phyloP scores from a whole-genome alignment of 192 early-diverging fungal species.

The Coemansia sp. region DNA sequence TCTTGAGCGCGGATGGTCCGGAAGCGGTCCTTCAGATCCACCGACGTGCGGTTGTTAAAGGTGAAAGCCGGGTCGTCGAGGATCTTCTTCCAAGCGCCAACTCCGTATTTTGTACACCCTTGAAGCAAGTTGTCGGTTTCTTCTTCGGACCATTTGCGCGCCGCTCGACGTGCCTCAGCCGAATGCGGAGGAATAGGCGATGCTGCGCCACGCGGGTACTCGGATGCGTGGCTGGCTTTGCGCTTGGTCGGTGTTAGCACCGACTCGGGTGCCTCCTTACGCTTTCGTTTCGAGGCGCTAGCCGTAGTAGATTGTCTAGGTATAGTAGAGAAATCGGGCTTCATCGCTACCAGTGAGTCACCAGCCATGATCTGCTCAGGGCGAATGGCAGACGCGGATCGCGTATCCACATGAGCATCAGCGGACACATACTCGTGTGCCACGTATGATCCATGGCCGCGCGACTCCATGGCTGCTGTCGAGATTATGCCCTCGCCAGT shows the following conservation, averaged over 20 bases:
- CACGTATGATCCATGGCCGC: background rate
- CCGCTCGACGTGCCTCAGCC: conserved; percentile 37
- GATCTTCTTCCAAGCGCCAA: conserved; percentile 58
- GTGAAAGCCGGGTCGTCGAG: conserved; percentile 46
- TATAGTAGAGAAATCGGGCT: background rate
- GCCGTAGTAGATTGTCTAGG: background rate
- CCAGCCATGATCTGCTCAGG: conserved; percentile 26
- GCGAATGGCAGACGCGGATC: conserved; percentile 15
- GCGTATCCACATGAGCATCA: conserved; percentile 4
- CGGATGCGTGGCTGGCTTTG: conserved; percentile 30
- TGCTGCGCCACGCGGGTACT: conserved; percentile 6
- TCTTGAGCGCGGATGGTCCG: conserved; percentile 55
- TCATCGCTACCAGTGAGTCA: conserved; percentile 6
- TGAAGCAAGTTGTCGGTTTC: conserved; percentile 47
- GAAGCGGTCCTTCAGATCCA: conserved; percentile 56
- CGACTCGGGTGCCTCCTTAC: conserved; percentile 12
- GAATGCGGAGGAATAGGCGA: background rate
- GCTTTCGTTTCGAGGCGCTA: conserved; percentile 42
- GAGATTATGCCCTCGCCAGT: conserved; percentile 15
- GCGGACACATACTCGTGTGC: background rate
- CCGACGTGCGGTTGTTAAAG: conserved; percentile 56
- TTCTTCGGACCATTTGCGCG: conserved; percentile 54
- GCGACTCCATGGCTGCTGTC: conserved; percentile 3
- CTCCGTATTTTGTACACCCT: conserved; percentile 51
- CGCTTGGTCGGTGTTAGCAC: conserved; percentile 30